These are phyloP conservation scores for Acer campestre DNA, from an alignment of 345 rosid species.

Conservation along the genomic window DNA sequence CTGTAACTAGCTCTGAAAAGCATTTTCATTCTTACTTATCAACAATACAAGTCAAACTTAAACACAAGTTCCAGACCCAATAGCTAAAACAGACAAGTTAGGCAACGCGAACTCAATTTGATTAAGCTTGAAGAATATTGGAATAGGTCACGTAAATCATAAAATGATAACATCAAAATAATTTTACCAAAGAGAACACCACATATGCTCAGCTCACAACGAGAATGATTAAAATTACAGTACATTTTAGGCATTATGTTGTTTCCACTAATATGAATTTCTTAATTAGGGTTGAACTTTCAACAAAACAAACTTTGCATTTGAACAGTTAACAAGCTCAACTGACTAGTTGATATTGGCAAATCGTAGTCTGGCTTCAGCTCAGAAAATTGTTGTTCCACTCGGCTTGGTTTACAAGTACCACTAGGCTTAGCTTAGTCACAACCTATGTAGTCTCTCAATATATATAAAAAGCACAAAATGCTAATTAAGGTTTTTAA, in stretches of 20 bases:
- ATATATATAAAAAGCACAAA: background rate
- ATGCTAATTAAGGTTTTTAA: background rate
- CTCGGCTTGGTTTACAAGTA: background rate
- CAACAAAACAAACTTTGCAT: background rate
- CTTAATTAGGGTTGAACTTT: background rate
- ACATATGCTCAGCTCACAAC: background rate
- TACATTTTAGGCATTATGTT: background rate
- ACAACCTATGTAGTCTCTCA: background rate
- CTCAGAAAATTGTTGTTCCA: background rate
- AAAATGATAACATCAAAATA: background rate
- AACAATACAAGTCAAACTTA: background rate
- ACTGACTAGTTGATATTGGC: background rate
- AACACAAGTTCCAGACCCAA: background rate
- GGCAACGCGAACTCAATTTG: background rate
- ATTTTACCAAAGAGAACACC: background rate
- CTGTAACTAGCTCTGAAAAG: background rate
- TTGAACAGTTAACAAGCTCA: background rate
- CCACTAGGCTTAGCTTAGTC: background rate
- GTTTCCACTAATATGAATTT: background rate
- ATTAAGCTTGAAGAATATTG: background rate
- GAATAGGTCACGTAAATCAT: background rate
- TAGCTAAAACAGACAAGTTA: background rate
- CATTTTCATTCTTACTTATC: background rate
- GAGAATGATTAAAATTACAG: background rate
- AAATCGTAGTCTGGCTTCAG: background rate